Evolutionary conservation across 129 eudicot genomes (phyloP).

Genomic region (Escallonia herrerae): DNA sequence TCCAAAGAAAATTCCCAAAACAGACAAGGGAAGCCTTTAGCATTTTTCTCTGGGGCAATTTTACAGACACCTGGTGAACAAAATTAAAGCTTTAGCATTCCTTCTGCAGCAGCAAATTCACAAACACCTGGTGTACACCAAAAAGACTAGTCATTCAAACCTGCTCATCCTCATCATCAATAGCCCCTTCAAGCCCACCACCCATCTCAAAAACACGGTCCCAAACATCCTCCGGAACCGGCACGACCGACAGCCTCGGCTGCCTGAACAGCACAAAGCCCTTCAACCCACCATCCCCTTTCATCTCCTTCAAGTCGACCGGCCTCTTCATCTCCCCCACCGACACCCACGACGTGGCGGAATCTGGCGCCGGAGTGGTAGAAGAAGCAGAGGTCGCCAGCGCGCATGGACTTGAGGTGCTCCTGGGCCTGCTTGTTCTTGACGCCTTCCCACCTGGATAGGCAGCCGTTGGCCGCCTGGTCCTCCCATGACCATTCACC

Average conservation of each 20-base stretch:
- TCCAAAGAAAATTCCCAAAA: no score
- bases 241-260: constrained; percentile 88
- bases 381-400: constrained; percentile 71
- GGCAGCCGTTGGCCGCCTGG: constrained; percentile 61
- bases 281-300: constrained; percentile 37
- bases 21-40: no score
- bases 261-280: constrained; percentile 74
- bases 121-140: constrained; percentile 29
- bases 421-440: constrained; percentile 89
- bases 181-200: constrained; percentile 63
- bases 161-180: constrained; percentile 14
- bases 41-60: neutral
- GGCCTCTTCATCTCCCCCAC: constrained; percentile 79
- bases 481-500: constrained; percentile 96
- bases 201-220: constrained; percentile 68
- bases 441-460: constrained; percentile 94
- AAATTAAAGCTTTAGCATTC: neutral
- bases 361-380: constrained; percentile 73
- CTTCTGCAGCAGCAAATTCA: neutral
- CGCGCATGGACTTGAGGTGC: constrained; percentile 43
- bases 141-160: constrained; percentile 1
- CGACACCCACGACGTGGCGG: constrained; percentile 67
- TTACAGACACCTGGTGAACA: no score
- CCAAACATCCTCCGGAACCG: constrained; percentile 68
- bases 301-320: constrained; percentile 89